Evolutionary conservation across 73 alveolate genomes (phyloP).

Genomic region (Stentor coeruleus): DNA sequence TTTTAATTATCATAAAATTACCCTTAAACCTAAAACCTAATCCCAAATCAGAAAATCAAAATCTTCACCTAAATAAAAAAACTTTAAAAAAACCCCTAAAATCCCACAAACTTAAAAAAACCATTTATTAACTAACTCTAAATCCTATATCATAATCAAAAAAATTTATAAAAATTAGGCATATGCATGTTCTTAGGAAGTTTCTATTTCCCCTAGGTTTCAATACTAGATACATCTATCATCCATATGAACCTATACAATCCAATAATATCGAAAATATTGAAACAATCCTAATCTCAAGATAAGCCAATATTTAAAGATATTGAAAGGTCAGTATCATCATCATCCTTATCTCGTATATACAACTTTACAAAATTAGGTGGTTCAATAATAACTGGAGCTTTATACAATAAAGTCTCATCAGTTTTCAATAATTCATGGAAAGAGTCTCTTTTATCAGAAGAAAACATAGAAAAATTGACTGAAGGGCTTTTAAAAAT

Average conservation of each 20-base stretch:
- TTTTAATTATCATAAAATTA: no score
- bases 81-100: no score
- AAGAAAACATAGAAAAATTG: constrained; percentile 50
- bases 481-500: constrained; percentile 55
- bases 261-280: neutral
- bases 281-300: neutral
- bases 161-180: no score
- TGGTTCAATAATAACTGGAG: constrained; percentile 53
- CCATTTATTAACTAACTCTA: no score
- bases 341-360: constrained; percentile 50
- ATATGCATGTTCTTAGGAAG: neutral
- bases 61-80: no score
- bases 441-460: constrained; percentile 51
- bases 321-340: constrained; percentile 41
- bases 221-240: neutral
- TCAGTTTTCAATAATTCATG: constrained; percentile 25
- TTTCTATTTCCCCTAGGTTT: neutral
- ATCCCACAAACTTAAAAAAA: no score
- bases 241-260: neutral
- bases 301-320: constrained; percentile 16
- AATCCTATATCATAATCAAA: no score
- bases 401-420: constrained; percentile 47
- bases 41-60: no score
- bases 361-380: constrained; percentile 60
- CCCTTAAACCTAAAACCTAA: no score